Base-by-base conservation (phyloP, 345 rosid genomes). In the Carallia pectinifolia region DNA sequence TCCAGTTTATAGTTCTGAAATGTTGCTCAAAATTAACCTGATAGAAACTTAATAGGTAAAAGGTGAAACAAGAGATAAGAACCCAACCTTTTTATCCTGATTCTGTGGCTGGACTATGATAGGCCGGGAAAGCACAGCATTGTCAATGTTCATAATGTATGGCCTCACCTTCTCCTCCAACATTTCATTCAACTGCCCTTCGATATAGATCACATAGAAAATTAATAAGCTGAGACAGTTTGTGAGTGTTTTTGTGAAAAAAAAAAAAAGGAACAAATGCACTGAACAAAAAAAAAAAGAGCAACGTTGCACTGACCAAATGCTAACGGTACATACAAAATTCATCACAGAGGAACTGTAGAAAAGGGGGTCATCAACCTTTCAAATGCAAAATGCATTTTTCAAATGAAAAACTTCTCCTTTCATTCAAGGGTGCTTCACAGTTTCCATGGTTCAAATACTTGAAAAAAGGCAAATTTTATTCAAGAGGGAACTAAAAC, bases 141-240 rank as follows among this genome's bases (percentile, higher is more conserved):
- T 81, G 68, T 77, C 82, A 1, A 72, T 71, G 53, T 87, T 86
- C 81, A 85, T 82, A 66, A 86, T 65, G 82, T 67, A 88, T 2
- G 97, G 97, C 40, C 80, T 85, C 64, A 89, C 92, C 85, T 93
- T 90, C 86, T 93, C 90, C 80, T 83, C 91, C 85, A 92, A 75
- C 84, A 89, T 81, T 70, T 90, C 87, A 66, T 86, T 89, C 82
- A 93, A 81, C 97, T 93, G 80, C 62, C 62, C 62, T 65, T 13
- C 59, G 69, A 71, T 55, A 56, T 71, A 56, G 38, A 71, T 61
- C 29, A 48, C 5, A 61, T n/a, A 27, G 5, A 56, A 37, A 10
- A 16, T 3, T 12, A 23, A 54, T 15, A n/a, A 2, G 30, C 59
- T 7, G 19, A 54, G 7, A 27, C 31, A 19, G 29, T 2, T 54